A percentile compares a stretch with the other conserved stretches of the same genome.
Evolutionary conservation across 2,329 filamentous ascomycete genomes (phyloP).

Genomic region (Chaetomiaceae sp.): DNA sequence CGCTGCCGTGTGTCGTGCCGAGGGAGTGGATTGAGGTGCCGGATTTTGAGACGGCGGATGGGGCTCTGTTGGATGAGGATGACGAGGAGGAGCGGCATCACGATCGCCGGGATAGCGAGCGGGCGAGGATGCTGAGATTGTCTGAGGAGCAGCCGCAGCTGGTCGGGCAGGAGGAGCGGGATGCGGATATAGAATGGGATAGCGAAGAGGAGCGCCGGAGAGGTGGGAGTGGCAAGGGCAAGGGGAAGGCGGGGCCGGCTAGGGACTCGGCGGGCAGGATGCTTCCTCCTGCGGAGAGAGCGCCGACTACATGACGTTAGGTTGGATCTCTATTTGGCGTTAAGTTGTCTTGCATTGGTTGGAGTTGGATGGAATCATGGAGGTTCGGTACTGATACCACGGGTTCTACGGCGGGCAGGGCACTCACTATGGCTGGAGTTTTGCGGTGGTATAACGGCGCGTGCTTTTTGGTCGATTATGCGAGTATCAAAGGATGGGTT

Average conservation of each 20-base stretch:
- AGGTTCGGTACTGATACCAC: constrained; percentile 20
- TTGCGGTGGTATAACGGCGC: not conserved
- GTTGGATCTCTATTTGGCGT: not conserved
- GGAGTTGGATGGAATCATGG: constrained; percentile 16
- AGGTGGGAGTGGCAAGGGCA: constrained; percentile 41
- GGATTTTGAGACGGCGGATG: constrained; percentile 57
- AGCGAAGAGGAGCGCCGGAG: constrained; percentile 43
- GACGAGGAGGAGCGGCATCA: constrained; percentile 12
- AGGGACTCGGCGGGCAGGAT: constrained; percentile 49
- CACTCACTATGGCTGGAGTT: constrained; percentile 5
- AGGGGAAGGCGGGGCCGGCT: constrained; percentile 37
- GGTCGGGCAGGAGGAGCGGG: constrained; percentile 13
- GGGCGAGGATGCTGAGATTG: constrained; percentile 28
- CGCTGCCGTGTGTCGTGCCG: constrained; percentile 76
- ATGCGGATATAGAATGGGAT: constrained; percentile 36
- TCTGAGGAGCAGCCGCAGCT: constrained; percentile 25
- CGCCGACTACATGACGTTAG: constrained; percentile 33
- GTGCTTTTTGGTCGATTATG: too few species aligned
- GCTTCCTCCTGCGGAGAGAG: constrained; percentile 50
- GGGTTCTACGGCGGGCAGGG: constrained; percentile 7
- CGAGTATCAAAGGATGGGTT: too few species aligned
- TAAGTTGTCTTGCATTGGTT: constrained; percentile 16
- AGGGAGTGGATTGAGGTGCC: constrained; percentile 77
- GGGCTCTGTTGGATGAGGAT: constrained; percentile 24
- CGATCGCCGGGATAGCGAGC: constrained; percentile 13